phyloP scores from a whole-genome alignment of 257 asterid genomes.

The Fraxinus americana region DNA sequence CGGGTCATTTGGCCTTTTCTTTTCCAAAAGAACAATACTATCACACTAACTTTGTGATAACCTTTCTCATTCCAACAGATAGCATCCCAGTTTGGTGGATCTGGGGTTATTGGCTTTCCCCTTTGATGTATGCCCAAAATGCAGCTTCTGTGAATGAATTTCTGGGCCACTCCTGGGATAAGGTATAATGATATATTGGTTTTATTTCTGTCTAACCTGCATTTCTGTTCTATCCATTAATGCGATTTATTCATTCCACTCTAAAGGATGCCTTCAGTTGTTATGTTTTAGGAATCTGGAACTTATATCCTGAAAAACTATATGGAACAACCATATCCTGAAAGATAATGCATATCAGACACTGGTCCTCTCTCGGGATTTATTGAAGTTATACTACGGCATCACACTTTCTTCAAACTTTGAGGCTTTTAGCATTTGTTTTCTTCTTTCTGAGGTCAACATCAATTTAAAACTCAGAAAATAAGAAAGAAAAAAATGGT shows the following conservation, averaged over 20 bases:
- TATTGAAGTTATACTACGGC: too few species aligned
- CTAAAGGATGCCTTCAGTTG: neutral
- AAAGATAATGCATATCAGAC: too few species aligned
- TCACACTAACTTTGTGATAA: constrained; percentile 4
- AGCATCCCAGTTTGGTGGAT: constrained; percentile 91
- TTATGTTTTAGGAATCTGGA: neutral
- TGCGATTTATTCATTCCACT: constrained; percentile 3
- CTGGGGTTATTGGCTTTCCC: constrained; percentile 97
- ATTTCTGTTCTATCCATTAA: neutral
- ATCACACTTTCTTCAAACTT: too few species aligned
- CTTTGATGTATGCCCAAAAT: constrained; percentile 90
- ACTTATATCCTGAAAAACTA: too few species aligned
- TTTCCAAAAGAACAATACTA: neutral
- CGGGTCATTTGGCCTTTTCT: neutral
- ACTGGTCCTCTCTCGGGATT: too few species aligned
- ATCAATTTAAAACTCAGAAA: too few species aligned
- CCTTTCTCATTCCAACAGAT: constrained; percentile 43
- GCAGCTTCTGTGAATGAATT: constrained; percentile 89
- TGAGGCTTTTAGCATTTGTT: too few species aligned
- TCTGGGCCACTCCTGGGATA: constrained; percentile 82
- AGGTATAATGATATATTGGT: constrained; percentile 29
- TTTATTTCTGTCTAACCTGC: neutral
- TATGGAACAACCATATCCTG: too few species aligned
- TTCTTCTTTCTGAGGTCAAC: too few species aligned
- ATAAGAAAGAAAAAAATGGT: too few species aligned